Evolutionary conservation across 768 basidiomycete species (phyloP).

Genomic region (Trametes maxima): DNA sequence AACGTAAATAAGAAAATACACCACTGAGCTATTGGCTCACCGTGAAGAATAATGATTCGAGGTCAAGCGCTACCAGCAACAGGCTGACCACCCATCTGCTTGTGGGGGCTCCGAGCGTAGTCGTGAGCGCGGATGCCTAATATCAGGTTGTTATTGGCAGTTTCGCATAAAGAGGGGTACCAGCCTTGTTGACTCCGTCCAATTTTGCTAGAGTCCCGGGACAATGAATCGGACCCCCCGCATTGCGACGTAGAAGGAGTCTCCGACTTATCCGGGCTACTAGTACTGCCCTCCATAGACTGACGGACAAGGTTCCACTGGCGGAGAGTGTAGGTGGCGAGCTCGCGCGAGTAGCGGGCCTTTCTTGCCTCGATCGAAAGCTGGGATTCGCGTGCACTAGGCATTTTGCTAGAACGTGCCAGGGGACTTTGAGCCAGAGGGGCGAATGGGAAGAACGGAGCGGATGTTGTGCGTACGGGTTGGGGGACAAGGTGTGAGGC

Average conservation of each 20-base stretch:
- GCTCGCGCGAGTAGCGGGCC: conserved; percentile 39
- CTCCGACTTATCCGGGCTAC: conserved; percentile 10
- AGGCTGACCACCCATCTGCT: conserved; percentile 20
- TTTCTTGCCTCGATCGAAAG: conserved; percentile 33
- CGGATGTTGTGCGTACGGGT: conserved; percentile 2
- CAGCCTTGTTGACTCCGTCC: conserved; percentile 24
- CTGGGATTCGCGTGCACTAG: conserved; percentile 18
- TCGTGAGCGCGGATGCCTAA: conserved; percentile 32
- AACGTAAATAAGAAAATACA: too few relatives aligned
- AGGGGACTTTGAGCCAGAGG: too few relatives aligned
- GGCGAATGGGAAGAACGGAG: not conserved
- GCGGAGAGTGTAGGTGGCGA: conserved; percentile 42
- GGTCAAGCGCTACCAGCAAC: conserved; percentile 18
- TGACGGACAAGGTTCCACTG: conserved; percentile 40
- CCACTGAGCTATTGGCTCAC: not conserved
- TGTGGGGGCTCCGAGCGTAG: conserved; percentile 30
- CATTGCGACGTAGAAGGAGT: conserved; percentile 4
- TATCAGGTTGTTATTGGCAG: not conserved
- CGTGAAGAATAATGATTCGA: not conserved
- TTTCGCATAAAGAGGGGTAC: not conserved
- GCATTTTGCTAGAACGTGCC: conserved; percentile 23
- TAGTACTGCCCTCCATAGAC: conserved; percentile 22
- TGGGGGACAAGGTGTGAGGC: not conserved
- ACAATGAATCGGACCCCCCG: conserved; percentile 7
- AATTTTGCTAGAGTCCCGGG: conserved; percentile 9